These are phyloP conservation scores for Trichoderma guizhouense DNA, from an alignment of 2,329 filamentous ascomycete species.

Conservation along the genomic window DNA sequence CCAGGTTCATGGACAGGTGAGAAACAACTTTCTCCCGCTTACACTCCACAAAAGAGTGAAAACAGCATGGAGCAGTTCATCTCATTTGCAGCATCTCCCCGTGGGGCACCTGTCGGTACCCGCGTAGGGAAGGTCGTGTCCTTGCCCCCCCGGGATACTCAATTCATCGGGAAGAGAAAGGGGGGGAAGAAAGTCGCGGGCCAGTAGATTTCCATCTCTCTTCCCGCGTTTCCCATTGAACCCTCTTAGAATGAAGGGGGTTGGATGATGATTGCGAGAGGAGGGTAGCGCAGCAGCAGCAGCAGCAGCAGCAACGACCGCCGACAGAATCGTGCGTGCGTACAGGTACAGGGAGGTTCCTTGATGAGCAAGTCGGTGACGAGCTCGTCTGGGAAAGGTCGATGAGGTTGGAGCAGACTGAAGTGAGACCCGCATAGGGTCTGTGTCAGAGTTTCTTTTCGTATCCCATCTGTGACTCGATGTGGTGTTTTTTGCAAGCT, in stretches of 20 bases:
- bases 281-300: slow-evolving; percentile 11
- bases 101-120: neutral
- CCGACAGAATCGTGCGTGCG: slow-evolving; percentile 5
- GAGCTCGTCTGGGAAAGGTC: neutral
- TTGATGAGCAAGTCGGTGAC: neutral
- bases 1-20: neutral
- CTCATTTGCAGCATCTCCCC: slow-evolving; percentile 4
- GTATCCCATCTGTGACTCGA: neutral
- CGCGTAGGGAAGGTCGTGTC: neutral
- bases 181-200: neutral
- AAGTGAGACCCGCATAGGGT: neutral
- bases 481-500: neutral
- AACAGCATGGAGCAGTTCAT: neutral
- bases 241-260: neutral
- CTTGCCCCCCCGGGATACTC: neutral
- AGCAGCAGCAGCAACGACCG: neutral
- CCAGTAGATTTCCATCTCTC: neutral
- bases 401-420: neutral
- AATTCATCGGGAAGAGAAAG: neutral
- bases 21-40: neutral
- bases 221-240: neutral
- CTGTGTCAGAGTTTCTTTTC: neutral
- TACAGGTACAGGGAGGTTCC: neutral
- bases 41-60: neutral
- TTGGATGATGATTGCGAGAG: neutral